A percentile compares a stretch with the other conserved stretches of the same genome.
Evolutionary conservation across 2,329 filamentous ascomycete genomes (phyloP).

Genomic region (Phialemonium atrogriseum): DNA sequence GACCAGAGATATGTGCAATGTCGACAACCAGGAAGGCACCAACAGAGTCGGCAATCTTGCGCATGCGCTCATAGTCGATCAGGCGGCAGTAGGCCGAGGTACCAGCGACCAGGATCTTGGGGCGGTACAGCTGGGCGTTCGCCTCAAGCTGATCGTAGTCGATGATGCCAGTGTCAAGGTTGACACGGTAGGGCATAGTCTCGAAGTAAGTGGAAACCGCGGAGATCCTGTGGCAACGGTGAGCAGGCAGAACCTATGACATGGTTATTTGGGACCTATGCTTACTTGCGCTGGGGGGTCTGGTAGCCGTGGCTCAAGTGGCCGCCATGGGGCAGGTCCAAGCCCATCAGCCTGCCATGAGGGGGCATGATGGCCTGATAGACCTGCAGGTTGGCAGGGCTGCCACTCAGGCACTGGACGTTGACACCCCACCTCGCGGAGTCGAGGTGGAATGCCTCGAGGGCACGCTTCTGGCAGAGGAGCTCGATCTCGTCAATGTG

Average conservation of each 20-base stretch:
- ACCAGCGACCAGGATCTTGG: constrained; percentile 92
- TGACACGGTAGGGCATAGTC: constrained; percentile 91
- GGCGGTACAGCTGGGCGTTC: constrained; percentile 84
- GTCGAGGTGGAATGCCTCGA: constrained; percentile 84
- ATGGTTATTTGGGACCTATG: too few species aligned
- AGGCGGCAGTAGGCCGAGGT: constrained; percentile 97
- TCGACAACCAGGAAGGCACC: constrained; percentile 94
- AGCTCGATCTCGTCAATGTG: constrained; percentile 96
- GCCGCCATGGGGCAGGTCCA: constrained; percentile 89
- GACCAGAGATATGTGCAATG: constrained; percentile 97
- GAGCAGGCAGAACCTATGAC: background rate
- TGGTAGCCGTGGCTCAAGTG: constrained; percentile 97
- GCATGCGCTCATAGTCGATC: constrained; percentile 95
- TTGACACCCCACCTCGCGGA: constrained; percentile 95
- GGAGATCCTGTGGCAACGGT: constrained; percentile 60
- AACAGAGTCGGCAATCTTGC: constrained; percentile 86
- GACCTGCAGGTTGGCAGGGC: constrained; percentile 93
- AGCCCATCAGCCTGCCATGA: constrained; percentile 93
- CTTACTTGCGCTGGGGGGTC: constrained; percentile 82
- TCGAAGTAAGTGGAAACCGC: constrained; percentile 98
- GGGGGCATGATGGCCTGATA: constrained; percentile 96
- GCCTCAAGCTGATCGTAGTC: constrained; percentile 92
- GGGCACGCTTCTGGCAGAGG: constrained; percentile 88
- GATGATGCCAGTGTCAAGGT: constrained; percentile 86
- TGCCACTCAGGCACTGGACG: constrained; percentile 87